Percentiles rank a stretch among this genome's conserved stretches.
phyloP scores from a whole-genome alignment of 352 stramenopile genomes.

The Pythium brassicae region DNA sequence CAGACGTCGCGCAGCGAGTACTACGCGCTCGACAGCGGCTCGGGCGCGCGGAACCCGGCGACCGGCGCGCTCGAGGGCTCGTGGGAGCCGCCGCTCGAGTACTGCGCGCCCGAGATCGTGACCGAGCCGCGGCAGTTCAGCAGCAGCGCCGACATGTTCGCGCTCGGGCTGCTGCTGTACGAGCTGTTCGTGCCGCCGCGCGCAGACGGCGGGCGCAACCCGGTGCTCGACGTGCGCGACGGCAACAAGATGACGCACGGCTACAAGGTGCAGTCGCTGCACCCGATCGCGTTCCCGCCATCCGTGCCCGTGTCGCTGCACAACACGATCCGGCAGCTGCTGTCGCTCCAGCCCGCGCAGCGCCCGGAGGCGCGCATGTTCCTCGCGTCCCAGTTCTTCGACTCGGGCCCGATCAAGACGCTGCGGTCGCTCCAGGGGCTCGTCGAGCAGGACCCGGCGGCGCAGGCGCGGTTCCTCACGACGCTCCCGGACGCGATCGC shows the following conservation, averaged over 20 bases:
- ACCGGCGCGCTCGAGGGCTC: slow-evolving; percentile 56
- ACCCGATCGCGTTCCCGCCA: slow-evolving; percentile 77
- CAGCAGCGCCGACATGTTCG: slow-evolving; percentile 84
- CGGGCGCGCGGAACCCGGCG: slow-evolving; percentile 41
- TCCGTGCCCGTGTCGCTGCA: slow-evolving; percentile 77
- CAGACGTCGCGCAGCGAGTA: slow-evolving; percentile 84
- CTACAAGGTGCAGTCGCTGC: slow-evolving; percentile 87
- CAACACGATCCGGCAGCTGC: slow-evolving; percentile 78
- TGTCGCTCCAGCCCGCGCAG: slow-evolving; percentile 57
- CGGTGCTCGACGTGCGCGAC: slow-evolving; percentile 77
- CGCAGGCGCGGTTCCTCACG: slow-evolving; percentile 80
- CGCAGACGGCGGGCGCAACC: slow-evolving; percentile 73
- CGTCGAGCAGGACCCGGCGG: slow-evolving; percentile 76
- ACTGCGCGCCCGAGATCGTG: slow-evolving; percentile 81
- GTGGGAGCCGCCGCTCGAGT: slow-evolving; percentile 83
- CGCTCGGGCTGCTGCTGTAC: slow-evolving; percentile 77
- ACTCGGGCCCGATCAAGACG: slow-evolving; percentile 83
- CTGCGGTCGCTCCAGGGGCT: slow-evolving; percentile 74
- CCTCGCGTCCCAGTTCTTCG: slow-evolving; percentile 81
- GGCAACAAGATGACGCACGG: slow-evolving; percentile 87
- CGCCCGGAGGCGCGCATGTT: slow-evolving; percentile 70
- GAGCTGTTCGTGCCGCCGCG: slow-evolving; percentile 81
- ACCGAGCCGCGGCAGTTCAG: slow-evolving; percentile 80
- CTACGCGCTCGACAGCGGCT: slow-evolving; percentile 58
- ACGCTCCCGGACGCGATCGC: slow-evolving; percentile 67